phyloP scores from a whole-genome alignment of 768 basidiomycete species.

The Lepiota subincarnata region DNA sequence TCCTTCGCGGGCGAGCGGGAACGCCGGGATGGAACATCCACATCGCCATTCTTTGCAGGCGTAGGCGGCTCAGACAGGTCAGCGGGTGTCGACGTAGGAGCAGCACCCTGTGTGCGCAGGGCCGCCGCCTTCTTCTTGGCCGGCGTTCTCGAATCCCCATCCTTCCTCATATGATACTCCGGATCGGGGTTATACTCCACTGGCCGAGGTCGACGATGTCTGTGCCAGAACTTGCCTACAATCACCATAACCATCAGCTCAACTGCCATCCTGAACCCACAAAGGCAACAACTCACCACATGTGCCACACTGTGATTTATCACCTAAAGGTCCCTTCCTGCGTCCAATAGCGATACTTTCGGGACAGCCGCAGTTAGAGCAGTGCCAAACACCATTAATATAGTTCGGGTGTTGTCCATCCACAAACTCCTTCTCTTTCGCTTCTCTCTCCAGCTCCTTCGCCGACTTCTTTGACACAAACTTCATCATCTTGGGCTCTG shows the following conservation, averaged over 20 bases:
- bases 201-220: conserved; percentile 77
- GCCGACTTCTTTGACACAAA: conserved; percentile 55
- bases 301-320: conserved; percentile 87
- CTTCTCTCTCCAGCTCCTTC: conserved; percentile 76
- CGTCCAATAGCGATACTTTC: conserved; percentile 81
- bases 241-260: conserved; percentile 9
- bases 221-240: conserved; percentile 85
- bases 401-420: conserved; percentile 80
- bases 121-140: conserved; percentile 56
- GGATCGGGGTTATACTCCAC: conserved; percentile 77
- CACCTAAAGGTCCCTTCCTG: conserved; percentile 85
- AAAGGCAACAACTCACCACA: conserved; percentile 63
- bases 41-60: conserved; percentile 39
- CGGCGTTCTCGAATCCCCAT: conserved; percentile 48
- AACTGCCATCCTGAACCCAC: conserved; percentile 1
- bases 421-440: conserved; percentile 79
- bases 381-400: conserved; percentile 89
- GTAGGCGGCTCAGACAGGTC: conserved; percentile 34
- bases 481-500: conserved; percentile 46
- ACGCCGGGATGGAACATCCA: conserved; percentile 29
- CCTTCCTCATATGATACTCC: conserved; percentile 61
- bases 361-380: conserved; percentile 91
- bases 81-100: conserved; percentile 37
- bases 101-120: conserved; percentile 45
- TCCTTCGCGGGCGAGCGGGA: conserved; percentile 20